phyloP scores from a whole-genome alignment of 371 early-diverging fungal species.

The Conidiobolus coronatus region DNA sequence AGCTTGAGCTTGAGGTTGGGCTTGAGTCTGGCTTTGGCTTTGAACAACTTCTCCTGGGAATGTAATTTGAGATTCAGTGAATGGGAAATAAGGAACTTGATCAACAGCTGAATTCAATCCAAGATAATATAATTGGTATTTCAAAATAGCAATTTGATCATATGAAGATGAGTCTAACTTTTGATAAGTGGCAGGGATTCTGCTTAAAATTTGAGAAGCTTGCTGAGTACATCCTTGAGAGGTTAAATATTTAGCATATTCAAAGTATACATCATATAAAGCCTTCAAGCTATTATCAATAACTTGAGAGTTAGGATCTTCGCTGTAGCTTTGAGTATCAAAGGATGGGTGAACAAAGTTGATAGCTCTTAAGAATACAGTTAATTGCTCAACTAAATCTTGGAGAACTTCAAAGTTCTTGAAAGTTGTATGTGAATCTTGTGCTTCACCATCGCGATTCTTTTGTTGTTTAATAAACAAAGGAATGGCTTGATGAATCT shows the following conservation, averaged over 20 bases:
- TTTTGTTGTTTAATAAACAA: conserved; percentile 1
- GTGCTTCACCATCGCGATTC: conserved; percentile 6
- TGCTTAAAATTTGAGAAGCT: conserved; percentile 49
- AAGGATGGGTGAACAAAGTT: conserved; percentile 38
- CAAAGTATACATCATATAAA: conserved; percentile 63
- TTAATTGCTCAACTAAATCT: conserved; percentile 66
- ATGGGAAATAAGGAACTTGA: conserved; percentile 36
- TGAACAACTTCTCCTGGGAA: conserved; percentile 1
- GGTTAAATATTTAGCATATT: conserved; percentile 61
- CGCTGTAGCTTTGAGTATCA: conserved; percentile 17
- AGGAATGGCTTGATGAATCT: conserved; percentile 19
- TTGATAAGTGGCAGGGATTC: conserved; percentile 35
- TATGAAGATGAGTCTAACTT: conserved; percentile 11
- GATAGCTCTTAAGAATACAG: conserved; percentile 75
- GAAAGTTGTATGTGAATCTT: conserved; percentile 11
- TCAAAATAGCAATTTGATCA: conserved; percentile 36
- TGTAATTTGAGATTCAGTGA: conserved; percentile 22
- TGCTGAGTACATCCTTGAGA: conserved; percentile 47
- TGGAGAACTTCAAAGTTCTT: conserved; percentile 36
- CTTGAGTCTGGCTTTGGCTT: conserved; percentile 9
- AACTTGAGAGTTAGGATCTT: conserved; percentile 9
- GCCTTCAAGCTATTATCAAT: conserved; percentile 14
- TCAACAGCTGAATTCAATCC: conserved; percentile 20
- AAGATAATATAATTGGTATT: conserved; percentile 47
- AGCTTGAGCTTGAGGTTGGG: neutral